Evolutionary conservation across 768 basidiomycete species (phyloP).

Genomic region (Grammothele lineata): DNA sequence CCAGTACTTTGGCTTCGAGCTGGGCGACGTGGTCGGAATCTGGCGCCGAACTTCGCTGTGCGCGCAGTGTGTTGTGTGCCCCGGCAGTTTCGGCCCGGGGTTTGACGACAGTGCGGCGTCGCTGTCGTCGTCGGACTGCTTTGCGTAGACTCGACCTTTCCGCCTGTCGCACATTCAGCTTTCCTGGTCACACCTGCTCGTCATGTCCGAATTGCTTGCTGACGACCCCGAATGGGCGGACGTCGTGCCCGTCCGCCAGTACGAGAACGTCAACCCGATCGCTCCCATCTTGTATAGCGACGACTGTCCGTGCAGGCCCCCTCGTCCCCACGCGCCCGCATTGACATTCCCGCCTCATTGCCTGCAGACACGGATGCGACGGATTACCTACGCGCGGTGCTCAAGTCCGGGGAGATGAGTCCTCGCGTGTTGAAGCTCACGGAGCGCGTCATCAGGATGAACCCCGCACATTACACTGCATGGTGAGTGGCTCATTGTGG

Average conservation of each 20-base stretch:
- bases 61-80: too few species aligned
- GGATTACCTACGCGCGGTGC: constrained; percentile 85
- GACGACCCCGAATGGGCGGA: constrained; percentile 77
- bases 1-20: too few species aligned
- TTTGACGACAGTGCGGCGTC: too few species aligned
- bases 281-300: constrained; percentile 89
- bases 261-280: constrained; percentile 72
- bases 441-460: constrained; percentile 81
- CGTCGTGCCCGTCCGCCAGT: constrained; percentile 73
- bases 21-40: too few species aligned
- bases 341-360: constrained; percentile 1
- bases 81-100: too few species aligned
- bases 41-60: too few species aligned
- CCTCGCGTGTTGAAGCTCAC: constrained; percentile 82
- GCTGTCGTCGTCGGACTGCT: too few species aligned
- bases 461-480: constrained; percentile 95
- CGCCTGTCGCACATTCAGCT: too few species aligned
- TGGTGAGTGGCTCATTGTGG: too few species aligned
- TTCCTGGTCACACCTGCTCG: too few species aligned
- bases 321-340: constrained; percentile 3
- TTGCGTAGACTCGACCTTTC: too few species aligned
- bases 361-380: constrained; percentile 85
- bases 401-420: constrained; percentile 74
- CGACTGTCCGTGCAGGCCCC: constrained; percentile 50
- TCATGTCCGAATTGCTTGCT: constrained; percentile 42